Percentiles rank a stretch among this genome's conserved stretches.
Conservation (phyloP, 2,329 filamentous ascomycete species). For the Knufia fluminis region DNA sequence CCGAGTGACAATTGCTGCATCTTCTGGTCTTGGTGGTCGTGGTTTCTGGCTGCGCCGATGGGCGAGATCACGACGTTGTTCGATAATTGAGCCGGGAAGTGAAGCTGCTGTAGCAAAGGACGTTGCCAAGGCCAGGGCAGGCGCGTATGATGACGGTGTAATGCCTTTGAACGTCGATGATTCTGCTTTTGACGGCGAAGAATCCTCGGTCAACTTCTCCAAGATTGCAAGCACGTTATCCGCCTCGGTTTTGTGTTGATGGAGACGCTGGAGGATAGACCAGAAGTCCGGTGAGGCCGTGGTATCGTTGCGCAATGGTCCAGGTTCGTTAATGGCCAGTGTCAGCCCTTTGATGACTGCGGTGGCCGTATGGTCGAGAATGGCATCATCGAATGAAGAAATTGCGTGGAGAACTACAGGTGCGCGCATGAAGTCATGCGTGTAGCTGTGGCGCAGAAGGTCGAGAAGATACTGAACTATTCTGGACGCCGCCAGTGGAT, state of each 20-base stretch:
- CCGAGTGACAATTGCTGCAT: slow-evolving; percentile 63
- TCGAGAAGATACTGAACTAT: slow-evolving; percentile 79
- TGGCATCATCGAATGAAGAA: slow-evolving; percentile 71
- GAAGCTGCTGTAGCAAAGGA: slow-evolving; percentile 80
- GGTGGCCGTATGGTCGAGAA: slow-evolving; percentile 64
- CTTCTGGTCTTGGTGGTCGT: slow-evolving; percentile 35
- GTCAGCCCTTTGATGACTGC: slow-evolving; percentile 71
- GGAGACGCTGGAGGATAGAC: slow-evolving; percentile 72
- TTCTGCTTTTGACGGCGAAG: slow-evolving; percentile 47
- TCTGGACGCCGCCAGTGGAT: slow-evolving; percentile 74
- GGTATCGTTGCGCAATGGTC: slow-evolving; percentile 76
- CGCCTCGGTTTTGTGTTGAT: slow-evolving; percentile 60
- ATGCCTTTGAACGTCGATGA: slow-evolving; percentile 46
- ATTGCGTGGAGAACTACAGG: slow-evolving; percentile 88
- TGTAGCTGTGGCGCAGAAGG: slow-evolving; percentile 74
- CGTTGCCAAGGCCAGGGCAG: slow-evolving; percentile 72
- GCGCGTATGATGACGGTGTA: slow-evolving; percentile 91
- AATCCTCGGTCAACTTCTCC: slow-evolving; percentile 5
- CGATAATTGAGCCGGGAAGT: slow-evolving; percentile 31
- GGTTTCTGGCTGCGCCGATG: slow-evolving; percentile 20
- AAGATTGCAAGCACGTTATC: slow-evolving; percentile 79
- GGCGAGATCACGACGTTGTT: slow-evolving; percentile 22
- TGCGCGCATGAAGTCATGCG: slow-evolving; percentile 81
- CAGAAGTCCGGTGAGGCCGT: slow-evolving; percentile 97
- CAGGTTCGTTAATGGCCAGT: slow-evolving; percentile 67